phyloP scores from a whole-genome alignment of 2,329 filamentous ascomycete genomes.

The Xylariaceae sp. region DNA sequence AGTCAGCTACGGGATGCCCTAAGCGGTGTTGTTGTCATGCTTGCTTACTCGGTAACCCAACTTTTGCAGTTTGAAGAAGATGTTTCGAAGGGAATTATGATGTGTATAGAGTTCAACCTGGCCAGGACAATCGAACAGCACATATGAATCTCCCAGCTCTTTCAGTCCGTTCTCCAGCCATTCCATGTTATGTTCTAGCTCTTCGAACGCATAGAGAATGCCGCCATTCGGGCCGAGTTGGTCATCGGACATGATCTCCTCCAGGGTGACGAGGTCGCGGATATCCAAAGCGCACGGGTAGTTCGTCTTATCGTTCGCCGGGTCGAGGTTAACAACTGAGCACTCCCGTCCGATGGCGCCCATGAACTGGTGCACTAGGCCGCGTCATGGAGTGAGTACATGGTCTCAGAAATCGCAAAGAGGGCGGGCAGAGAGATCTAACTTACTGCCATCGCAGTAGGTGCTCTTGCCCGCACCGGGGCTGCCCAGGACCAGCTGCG shows the following conservation, averaged over 20 bases:
- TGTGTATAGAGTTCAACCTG: slow-evolving; percentile 98
- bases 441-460: slow-evolving; percentile 87
- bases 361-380: slow-evolving; percentile 91
- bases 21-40: slow-evolving; percentile 1
- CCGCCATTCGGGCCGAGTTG: slow-evolving; percentile 88
- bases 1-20: slow-evolving; percentile 24
- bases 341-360: slow-evolving; percentile 91
- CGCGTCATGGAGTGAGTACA: slow-evolving; percentile 1
- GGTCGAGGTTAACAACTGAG: slow-evolving; percentile 93
- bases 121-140: slow-evolving; percentile 93
- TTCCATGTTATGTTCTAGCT: slow-evolving; percentile 88
- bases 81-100: slow-evolving; percentile 83
- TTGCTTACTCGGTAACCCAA: slow-evolving; percentile 79
- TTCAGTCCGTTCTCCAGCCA: slow-evolving; percentile 82
- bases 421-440: slow-evolving; percentile 8
- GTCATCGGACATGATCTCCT: slow-evolving; percentile 92
- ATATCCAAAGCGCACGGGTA: slow-evolving; percentile 91
- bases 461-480: slow-evolving; percentile 95
- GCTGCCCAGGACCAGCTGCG: slow-evolving; percentile 84
- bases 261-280: slow-evolving; percentile 78
- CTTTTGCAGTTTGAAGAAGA: slow-evolving; percentile 87
- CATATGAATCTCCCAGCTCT: slow-evolving; percentile 79
- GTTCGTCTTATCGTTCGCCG: slow-evolving; percentile 86
- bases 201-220: slow-evolving; percentile 88
- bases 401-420: background rate